Evolutionary conservation across 1,284 basidiomycete species (phyloP).

Genomic region (Crepidotus sp.): DNA sequence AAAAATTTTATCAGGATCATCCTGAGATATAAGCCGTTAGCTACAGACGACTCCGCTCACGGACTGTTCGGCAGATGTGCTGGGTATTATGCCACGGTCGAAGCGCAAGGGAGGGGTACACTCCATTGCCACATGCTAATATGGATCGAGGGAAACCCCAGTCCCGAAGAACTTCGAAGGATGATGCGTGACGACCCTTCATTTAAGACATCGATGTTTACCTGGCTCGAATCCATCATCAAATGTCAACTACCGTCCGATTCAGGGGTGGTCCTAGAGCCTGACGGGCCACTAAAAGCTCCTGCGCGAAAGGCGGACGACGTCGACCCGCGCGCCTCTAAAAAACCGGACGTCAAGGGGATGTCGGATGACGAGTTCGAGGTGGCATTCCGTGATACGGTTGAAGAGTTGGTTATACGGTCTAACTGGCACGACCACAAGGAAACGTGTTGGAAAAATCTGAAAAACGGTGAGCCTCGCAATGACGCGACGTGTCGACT

Average conservation of each 20-base stretch:
- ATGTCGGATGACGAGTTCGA: constrained; percentile 1
- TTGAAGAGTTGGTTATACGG: not conserved
- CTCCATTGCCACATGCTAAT: constrained; percentile 21
- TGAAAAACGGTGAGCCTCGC: not conserved
- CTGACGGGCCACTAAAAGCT: not conserved
- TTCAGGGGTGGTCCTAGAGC: not conserved
- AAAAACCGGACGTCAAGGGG: not conserved
- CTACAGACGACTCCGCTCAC: not conserved
- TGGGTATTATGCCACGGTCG: constrained; percentile 24
- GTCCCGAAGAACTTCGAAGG: constrained; percentile 3
- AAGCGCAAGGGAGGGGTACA: constrained; percentile 18
- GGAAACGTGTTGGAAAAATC: constrained; percentile 5
- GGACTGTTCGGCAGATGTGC: constrained; percentile 22
- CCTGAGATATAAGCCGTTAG: not conserved
- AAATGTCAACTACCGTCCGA: not conserved
- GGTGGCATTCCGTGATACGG: not conserved
- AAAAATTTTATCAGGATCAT: not conserved
- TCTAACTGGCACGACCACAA: constrained; percentile 8
- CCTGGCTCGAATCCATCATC: constrained; percentile 1
- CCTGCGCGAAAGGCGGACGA: too few relatives aligned
- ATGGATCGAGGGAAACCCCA: constrained; percentile 20
- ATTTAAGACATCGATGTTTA: not conserved
- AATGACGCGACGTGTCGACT: not conserved
- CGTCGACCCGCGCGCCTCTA: too few relatives aligned
- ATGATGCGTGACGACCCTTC: not conserved